Evolutionary conservation across 805 yeast species (phyloP).

Genomic region (Barnettozyma pratensis): DNA sequence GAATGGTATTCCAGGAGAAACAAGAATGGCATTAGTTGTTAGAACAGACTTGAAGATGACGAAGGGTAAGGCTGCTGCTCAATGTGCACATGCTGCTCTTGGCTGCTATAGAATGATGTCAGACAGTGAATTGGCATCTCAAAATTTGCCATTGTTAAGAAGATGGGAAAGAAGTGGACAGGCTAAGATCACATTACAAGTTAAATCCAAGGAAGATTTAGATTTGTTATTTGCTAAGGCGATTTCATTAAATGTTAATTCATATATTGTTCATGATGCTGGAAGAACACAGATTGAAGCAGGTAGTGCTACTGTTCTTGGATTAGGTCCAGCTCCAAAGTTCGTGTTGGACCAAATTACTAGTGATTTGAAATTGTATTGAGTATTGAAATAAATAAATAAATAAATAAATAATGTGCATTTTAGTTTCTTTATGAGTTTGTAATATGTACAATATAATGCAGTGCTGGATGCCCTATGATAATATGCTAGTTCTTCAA

Average conservation of each 20-base stretch:
- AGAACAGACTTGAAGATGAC: slow-evolving; percentile 89
- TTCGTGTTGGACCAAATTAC: slow-evolving; percentile 75
- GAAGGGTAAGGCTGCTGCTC: slow-evolving; percentile 96
- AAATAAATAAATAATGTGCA: not conserved
- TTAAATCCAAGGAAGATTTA: slow-evolving; percentile 61
- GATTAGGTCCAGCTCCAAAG: slow-evolving; percentile 95
- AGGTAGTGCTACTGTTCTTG: slow-evolving; percentile 94
- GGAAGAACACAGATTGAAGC: slow-evolving; percentile 97
- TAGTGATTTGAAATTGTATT: slow-evolving; percentile 70
- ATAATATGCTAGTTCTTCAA: not conserved
- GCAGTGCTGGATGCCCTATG: not conserved
- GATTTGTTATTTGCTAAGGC: slow-evolving; percentile 78
- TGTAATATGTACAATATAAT: not conserved
- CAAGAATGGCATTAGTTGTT: slow-evolving; percentile 80
- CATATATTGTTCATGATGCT: slow-evolving; percentile 87
- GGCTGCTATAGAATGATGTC: slow-evolving; percentile 74
- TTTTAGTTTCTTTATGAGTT: too few relatives aligned
- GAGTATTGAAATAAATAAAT: slow-evolving; percentile 8
- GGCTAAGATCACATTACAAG: slow-evolving; percentile 87
- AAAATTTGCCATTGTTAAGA: slow-evolving; percentile 56
- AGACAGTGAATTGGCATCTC: slow-evolving; percentile 42
- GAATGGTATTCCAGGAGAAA: slow-evolving; percentile 72
- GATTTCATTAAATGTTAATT: slow-evolving; percentile 68
- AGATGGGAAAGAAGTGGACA: slow-evolving; percentile 87
- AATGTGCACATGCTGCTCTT: slow-evolving; percentile 96